Evolutionary conservation across 1,284 basidiomycete genomes (phyloP).

Genomic region (Anthracocystis panici-leucophaei): DNA sequence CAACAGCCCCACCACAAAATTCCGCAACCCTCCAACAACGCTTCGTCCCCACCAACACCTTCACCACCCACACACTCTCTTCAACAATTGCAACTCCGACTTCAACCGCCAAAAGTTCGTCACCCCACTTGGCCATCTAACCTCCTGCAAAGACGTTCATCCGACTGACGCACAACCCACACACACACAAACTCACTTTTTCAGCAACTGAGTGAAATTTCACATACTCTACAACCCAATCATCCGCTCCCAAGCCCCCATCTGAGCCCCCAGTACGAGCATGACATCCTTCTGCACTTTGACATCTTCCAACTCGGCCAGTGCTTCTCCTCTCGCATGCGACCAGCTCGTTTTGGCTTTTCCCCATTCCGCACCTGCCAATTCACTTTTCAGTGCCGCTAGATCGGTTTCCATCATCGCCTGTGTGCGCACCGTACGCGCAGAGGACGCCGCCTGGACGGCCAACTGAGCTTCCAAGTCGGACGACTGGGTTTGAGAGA

Average conservation of each 20-base stretch:
- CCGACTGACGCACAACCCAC: no score
- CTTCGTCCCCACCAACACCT: no score
- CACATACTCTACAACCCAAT: conserved; percentile 3
- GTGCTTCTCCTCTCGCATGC: conserved; percentile 20
- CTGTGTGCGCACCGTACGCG: conserved; percentile 1
- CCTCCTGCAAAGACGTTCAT: no score
- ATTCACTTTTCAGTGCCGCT: background rate
- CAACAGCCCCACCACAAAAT: no score
- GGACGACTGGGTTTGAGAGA: conserved; percentile 9
- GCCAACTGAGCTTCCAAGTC: conserved; percentile 12
- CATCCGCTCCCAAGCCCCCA: conserved; percentile 24
- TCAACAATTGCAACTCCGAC: no score
- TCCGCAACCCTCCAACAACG: no score
- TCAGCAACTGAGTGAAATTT: background rate
- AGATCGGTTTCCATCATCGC: conserved; percentile 10
- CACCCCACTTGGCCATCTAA: no score
- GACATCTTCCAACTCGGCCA: conserved; percentile 34
- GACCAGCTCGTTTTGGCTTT: conserved; percentile 21
- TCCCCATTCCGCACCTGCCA: conserved; percentile 22
- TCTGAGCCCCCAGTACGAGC: conserved; percentile 20
- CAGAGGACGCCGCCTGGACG: background rate
- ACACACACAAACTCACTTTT: no score
- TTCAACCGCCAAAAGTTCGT: no score
- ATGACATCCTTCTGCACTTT: conserved; percentile 33
- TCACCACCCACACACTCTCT: no score